Conservation (phyloP, 768 basidiomycete genomes). For the Phanerochaete carnosa region DNA sequence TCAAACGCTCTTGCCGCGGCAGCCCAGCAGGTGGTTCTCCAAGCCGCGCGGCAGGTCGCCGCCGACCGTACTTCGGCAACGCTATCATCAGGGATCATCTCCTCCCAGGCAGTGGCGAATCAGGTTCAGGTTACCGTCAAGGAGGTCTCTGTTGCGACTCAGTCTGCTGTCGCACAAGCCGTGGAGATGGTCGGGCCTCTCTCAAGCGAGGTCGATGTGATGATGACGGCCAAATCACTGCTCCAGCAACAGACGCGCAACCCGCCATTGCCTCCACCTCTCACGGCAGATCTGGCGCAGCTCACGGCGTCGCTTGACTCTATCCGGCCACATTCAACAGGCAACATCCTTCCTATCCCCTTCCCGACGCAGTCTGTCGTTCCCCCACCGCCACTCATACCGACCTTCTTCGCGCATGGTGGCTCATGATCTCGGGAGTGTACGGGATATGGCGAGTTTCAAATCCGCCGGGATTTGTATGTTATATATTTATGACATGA, state of each 20-base stretch:
- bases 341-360: conserved; percentile 15
- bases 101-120: conserved; percentile 23
- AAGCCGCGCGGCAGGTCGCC: conserved; percentile 63
- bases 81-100: conserved; percentile 38
- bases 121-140: conserved; percentile 45
- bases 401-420: conserved; percentile 12
- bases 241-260: conserved; percentile 41
- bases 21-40: conserved; percentile 77
- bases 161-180: conserved; percentile 79
- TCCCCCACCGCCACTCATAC: conserved; percentile 3
- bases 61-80: conserved; percentile 47
- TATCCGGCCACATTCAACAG: conserved; percentile 34
- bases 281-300: conserved; percentile 25
- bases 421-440: neutral
- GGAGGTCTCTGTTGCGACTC: conserved; percentile 59
- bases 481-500: conserved; percentile 10
- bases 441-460: neutral
- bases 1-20: conserved; percentile 64
- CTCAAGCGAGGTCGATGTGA: conserved; percentile 78
- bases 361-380: conserved; percentile 9
- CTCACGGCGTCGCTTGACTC: conserved; percentile 26
- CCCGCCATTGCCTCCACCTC: conserved; percentile 22
- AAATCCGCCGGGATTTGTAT: conserved; percentile 1
- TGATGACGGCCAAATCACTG: conserved; percentile 63
- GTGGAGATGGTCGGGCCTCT: conserved; percentile 71